These are phyloP conservation scores for Euphorbia peplus DNA, from an alignment of 345 rosid genomes.

Conservation along the genomic window DNA sequence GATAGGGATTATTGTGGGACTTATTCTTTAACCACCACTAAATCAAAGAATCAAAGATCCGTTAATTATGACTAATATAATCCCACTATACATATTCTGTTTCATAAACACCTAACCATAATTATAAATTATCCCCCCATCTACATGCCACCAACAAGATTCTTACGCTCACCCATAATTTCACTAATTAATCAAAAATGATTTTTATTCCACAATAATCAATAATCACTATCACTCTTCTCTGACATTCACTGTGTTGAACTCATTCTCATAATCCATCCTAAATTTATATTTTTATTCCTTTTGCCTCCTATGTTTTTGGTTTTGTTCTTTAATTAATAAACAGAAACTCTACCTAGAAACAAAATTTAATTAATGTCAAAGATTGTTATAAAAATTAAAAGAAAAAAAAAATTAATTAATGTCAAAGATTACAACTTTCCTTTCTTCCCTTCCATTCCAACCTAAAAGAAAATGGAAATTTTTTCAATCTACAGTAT, in stretches of 20 bases:
- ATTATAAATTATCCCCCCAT: background rate
- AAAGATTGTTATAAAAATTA: background rate
- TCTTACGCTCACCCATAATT: background rate
- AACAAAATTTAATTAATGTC: background rate
- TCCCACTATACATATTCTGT: background rate
- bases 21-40: slow-evolving; percentile 5
- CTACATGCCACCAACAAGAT: background rate
- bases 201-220: background rate
- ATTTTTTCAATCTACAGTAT: background rate
- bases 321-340: background rate
- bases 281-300: background rate
- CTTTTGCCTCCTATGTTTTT: background rate
- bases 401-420: background rate
- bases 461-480: background rate
- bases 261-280: background rate
- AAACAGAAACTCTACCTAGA: background rate
- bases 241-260: slow-evolving; percentile 9
- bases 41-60: background rate
- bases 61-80: background rate
- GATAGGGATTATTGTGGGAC: background rate
- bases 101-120: background rate
- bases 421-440: background rate
- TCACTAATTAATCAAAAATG: background rate
- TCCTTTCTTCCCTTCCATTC: background rate
- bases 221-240: background rate